Evolutionary conservation across 495 filamentous ascomycete species (phyloP), one percentile per base, ranked within the genome.

Genomic region (Penicillium dipodomyicola): DNA sequence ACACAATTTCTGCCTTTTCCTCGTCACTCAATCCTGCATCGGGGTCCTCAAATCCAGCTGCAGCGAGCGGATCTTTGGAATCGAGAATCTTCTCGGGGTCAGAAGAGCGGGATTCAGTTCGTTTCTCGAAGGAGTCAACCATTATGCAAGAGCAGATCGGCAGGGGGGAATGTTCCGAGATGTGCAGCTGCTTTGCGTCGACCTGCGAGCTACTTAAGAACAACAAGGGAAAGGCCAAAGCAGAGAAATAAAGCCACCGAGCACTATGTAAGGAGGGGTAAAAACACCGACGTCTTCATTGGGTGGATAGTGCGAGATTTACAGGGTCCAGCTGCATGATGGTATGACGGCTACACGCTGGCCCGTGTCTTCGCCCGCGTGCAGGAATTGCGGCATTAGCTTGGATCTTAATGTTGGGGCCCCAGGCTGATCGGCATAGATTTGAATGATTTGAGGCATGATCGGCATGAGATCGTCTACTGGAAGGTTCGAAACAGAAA

Each of bases 21-120:
- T 82, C 87, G 1, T 79, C 80, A 46, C 77, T 87, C 47, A 90
- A 67, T 27, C 86, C 84, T 23, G 82, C 83, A 64, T 92, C 89
- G 1, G 87, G 88, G 59, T 90, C 86, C 42, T 75, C 72, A 32
- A 77, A 67, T 0, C 69, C 68, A 5, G 54, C 59, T 5, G 67
- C 46, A 43, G 56, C 61, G 1, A 62, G 57, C 12, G 56, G 33
- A 15, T 10, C 32, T n/a, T 50, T 32, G 0, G 33, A 5, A 33
- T 57, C 52, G 9, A 39, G 30, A 10, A 56, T 29, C 27, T 62
- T 64, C 58, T 73, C 72, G 4, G 57, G 12, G 52, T 72, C 72
- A 2, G 59, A 61, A 9, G 52, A 37, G 22, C 54, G 59, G n/a
- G 58, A 52, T 0, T 35, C 47, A 12, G 49, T 23, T 2, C 43